A percentile compares a stretch with the other conserved stretches of the same genome.
These are phyloP conservation scores for Medicago arabica DNA, from an alignment of 306 rosid species.

Conservation along the genomic window DNA sequence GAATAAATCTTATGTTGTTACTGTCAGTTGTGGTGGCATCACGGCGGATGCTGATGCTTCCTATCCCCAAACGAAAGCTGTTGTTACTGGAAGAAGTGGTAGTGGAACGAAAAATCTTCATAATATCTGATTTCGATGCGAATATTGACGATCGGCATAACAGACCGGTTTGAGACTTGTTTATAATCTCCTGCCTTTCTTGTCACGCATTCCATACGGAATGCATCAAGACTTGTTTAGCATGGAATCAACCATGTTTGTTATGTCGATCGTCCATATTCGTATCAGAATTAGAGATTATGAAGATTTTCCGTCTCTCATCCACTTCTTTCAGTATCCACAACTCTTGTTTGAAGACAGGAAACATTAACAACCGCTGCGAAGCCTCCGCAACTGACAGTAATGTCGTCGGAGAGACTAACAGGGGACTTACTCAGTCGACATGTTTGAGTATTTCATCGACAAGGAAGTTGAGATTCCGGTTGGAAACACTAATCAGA, in stretches of 20 bases:
- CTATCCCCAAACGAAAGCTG: conserved; percentile 70
- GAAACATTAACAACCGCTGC: conserved; percentile 55
- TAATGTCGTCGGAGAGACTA: conserved; percentile 35
- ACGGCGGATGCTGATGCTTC: conserved; percentile 56
- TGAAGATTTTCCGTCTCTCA: conserved; percentile 40
- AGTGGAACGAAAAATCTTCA: conserved; percentile 41
- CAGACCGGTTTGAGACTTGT: conserved; percentile 72
- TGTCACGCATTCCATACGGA: conserved; percentile 71
- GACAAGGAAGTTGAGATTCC: conserved; percentile 71
- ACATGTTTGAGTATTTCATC: conserved; percentile 72
- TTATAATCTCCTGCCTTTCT: conserved; percentile 71
- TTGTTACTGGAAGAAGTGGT: conserved; percentile 14
- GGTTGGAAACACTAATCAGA: conserved; percentile 42
- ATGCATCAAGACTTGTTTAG: conserved; percentile 80
- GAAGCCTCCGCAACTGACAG: conserved; percentile 18
- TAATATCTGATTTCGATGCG: conserved; percentile 59
- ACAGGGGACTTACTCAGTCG: conserved; percentile 69
- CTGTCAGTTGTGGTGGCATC: conserved; percentile 17
- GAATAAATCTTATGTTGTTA: conserved; percentile 66
- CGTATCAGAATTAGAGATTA: conserved; percentile 58
- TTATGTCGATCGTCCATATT: conserved; percentile 71
- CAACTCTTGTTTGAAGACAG: conserved; percentile 69
- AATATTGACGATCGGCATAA: conserved; percentile 71
- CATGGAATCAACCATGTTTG: conserved; percentile 68
- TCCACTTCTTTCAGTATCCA: conserved; percentile 12